Conservation (phyloP, 2,329 filamentous ascomycete genomes). For the Phialophora expanda region DNA sequence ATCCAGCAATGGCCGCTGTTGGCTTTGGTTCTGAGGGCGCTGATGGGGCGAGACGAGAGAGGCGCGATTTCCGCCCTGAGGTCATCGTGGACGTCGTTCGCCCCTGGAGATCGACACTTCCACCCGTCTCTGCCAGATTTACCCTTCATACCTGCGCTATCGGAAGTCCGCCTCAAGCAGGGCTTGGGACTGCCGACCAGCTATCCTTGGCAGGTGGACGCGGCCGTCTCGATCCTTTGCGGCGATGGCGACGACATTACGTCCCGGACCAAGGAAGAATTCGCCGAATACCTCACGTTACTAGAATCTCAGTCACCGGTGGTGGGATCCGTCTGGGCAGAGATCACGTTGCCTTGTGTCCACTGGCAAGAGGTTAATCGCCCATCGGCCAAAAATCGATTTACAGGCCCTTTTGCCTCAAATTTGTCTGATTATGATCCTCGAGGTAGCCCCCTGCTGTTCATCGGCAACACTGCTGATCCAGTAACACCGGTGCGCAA, state of each 20-base stretch:
- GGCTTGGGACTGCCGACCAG: slow-evolving; percentile 13
- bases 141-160: not conserved
- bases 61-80: slow-evolving; percentile 6
- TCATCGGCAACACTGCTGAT: slow-evolving; percentile 63
- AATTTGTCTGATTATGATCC: slow-evolving; percentile 37
- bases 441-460: slow-evolving; percentile 57
- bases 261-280: slow-evolving; percentile 32
- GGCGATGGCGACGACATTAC: slow-evolving; percentile 40
- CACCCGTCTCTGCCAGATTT: slow-evolving; percentile 13
- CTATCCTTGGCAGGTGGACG: slow-evolving; percentile 35
- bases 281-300: slow-evolving; percentile 27
- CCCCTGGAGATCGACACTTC: slow-evolving; percentile 6
- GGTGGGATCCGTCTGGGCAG: slow-evolving; percentile 45
- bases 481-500: slow-evolving; percentile 62
- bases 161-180: slow-evolving; percentile 1
- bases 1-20: slow-evolving; percentile 42
- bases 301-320: slow-evolving; percentile 35
- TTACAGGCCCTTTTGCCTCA: slow-evolving; percentile 43
- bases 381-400: slow-evolving; percentile 44
- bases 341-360: slow-evolving; percentile 45
- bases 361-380: slow-evolving; percentile 44
- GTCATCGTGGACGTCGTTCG: not conserved
- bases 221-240: slow-evolving; percentile 36
- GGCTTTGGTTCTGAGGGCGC: slow-evolving; percentile 49
- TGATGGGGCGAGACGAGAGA: slow-evolving; percentile 43